phyloP scores from a whole-genome alignment of 2,329 filamentous ascomycete species.

The Arthrocladium fulminans region DNA sequence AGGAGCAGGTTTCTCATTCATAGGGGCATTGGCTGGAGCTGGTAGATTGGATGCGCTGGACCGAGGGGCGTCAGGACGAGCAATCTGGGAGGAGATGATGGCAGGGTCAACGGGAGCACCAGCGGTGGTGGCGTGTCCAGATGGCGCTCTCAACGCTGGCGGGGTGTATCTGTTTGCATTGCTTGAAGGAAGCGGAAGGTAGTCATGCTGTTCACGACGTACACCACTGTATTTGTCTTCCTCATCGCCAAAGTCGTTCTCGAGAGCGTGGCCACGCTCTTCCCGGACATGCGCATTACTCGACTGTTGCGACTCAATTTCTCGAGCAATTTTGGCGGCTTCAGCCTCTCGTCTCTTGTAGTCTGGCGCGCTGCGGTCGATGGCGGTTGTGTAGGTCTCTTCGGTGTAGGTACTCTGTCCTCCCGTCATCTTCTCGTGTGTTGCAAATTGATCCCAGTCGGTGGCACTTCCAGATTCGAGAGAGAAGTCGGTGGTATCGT shows the following conservation, averaged over 20 bases:
- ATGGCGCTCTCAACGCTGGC: constrained; percentile 73
- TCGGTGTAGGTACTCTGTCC: constrained; percentile 87
- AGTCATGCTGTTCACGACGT: constrained; percentile 53
- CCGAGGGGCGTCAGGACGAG: constrained; percentile 37
- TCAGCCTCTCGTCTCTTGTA: constrained; percentile 70
- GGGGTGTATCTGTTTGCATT: constrained; percentile 74
- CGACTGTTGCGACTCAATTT: constrained; percentile 71
- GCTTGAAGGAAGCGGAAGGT: constrained; percentile 55
- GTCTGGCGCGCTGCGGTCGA: constrained; percentile 73
- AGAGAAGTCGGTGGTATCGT: constrained; percentile 58
- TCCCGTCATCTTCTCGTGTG: constrained; percentile 80
- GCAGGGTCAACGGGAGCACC: constrained; percentile 77
- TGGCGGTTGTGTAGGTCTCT: constrained; percentile 84
- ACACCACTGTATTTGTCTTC: constrained; percentile 98
- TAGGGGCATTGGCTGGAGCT: constrained; percentile 24
- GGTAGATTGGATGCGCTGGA: constrained; percentile 21
- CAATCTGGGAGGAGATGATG: constrained; percentile 79
- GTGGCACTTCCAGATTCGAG: constrained; percentile 53
- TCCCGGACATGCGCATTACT: constrained; percentile 79
- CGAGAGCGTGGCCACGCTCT: constrained; percentile 64
- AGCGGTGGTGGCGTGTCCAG: constrained; percentile 61
- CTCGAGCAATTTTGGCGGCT: constrained; percentile 74
- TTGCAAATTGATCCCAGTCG: constrained; percentile 88
- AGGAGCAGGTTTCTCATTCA: constrained; percentile 24
- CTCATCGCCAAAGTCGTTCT: constrained; percentile 65